A percentile compares a stretch with the other conserved stretches of the same genome.
These are phyloP conservation scores for Starmerella bombicola DNA, from an alignment of 805 yeast genomes.

Conservation along the genomic window DNA sequence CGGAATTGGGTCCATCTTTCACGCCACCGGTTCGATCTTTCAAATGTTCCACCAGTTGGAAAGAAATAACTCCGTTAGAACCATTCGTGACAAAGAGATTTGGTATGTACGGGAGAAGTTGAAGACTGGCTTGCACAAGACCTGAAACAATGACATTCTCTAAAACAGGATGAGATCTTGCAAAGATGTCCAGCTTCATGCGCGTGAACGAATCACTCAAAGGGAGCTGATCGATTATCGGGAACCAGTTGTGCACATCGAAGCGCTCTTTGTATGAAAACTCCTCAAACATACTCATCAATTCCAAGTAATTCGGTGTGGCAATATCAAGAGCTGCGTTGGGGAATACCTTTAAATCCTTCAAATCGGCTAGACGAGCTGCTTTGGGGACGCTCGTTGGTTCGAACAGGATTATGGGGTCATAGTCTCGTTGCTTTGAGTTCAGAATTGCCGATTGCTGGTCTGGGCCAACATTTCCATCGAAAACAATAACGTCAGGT, in stretches of 20 bases:
- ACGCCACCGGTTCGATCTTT: slow-evolving; percentile 23
- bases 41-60: slow-evolving; percentile 29
- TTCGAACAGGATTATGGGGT: slow-evolving; percentile 38
- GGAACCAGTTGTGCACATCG: slow-evolving; percentile 62
- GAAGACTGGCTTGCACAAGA: slow-evolving; percentile 52
- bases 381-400: slow-evolving; percentile 70
- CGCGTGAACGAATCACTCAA: slow-evolving; percentile 31
- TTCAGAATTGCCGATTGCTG: slow-evolving; percentile 32
- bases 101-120: slow-evolving; percentile 63
- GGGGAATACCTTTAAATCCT: slow-evolving; percentile 37
- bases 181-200: slow-evolving; percentile 21
- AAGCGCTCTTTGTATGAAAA: slow-evolving; percentile 36
- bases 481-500: slow-evolving; percentile 30
- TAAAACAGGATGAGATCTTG: slow-evolving; percentile 24
- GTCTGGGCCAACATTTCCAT: slow-evolving; percentile 39
- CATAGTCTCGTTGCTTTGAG: slow-evolving; percentile 11
- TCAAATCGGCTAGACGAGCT: slow-evolving; percentile 32
- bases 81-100: slow-evolving; percentile 59
- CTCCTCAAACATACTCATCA: slow-evolving; percentile 41
- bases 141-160: slow-evolving; percentile 26
- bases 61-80: slow-evolving; percentile 42
- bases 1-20: slow-evolving; percentile 18
- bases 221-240: slow-evolving; percentile 46
- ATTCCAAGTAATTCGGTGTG: slow-evolving; percentile 62
- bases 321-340: slow-evolving; percentile 34